Percentiles rank a stretch among this genome's conserved stretches.
These are phyloP conservation scores for Coprinopsis cinerea DNA, from an alignment of 768 basidiomycete genomes.

Conservation along the genomic window DNA sequence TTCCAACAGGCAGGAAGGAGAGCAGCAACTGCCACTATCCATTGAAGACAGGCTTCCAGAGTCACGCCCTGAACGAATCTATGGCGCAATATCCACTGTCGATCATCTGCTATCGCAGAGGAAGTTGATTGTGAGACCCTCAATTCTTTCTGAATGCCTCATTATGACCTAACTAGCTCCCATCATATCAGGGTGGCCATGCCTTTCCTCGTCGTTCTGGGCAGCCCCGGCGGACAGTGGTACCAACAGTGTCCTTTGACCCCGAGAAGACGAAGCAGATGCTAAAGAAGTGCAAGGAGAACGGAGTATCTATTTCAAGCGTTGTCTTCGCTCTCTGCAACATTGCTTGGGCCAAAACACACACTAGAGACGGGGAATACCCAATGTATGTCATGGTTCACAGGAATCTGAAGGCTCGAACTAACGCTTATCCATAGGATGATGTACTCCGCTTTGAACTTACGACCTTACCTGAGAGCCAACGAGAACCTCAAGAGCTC, in stretches of 20 bases:
- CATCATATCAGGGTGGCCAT: slow-evolving; percentile 61
- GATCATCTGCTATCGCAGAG: slow-evolving; percentile 1
- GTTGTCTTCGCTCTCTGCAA: slow-evolving; percentile 73
- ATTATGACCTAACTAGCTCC: too few relatives aligned
- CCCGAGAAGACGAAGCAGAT: slow-evolving; percentile 52
- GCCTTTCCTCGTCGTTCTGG: slow-evolving; percentile 50
- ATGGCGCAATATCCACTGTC: neutral
- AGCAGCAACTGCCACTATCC: slow-evolving; percentile 16
- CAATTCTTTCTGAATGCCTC: neutral
- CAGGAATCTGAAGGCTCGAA: too few relatives aligned
- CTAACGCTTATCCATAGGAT: slow-evolving; percentile 34
- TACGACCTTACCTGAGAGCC: slow-evolving; percentile 53
- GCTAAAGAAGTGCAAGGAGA: slow-evolving; percentile 62
- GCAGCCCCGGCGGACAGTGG: slow-evolving; percentile 51
- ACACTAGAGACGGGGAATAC: slow-evolving; percentile 35
- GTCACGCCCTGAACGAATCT: neutral
- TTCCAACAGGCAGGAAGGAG: neutral
- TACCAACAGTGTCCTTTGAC: slow-evolving; percentile 62
- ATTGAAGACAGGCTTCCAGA: slow-evolving; percentile 18
- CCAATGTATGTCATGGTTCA: slow-evolving; percentile 40
- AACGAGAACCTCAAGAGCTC: slow-evolving; percentile 46
- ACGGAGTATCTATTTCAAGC: slow-evolving; percentile 69
- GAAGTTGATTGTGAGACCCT: slow-evolving; percentile 37
- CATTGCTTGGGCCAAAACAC: slow-evolving; percentile 62
- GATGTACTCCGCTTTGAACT: slow-evolving; percentile 84